Evolutionary conservation across 2,329 filamentous ascomycete species (phyloP), one percentile per base, ranked within the genome.

Genomic region (Monilinia polystroma): DNA sequence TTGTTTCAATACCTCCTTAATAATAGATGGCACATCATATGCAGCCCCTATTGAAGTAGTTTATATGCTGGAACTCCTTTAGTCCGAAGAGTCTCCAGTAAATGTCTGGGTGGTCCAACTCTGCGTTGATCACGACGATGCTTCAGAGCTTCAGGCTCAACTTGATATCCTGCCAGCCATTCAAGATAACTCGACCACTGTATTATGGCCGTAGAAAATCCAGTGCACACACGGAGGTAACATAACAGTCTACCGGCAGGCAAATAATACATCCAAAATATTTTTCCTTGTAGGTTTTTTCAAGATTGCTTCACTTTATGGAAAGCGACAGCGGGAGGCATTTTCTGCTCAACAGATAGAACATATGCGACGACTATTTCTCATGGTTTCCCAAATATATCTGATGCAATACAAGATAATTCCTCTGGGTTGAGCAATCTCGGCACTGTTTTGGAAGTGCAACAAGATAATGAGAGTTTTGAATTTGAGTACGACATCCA

Each of bases 261-360:
- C 43, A 45, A 18, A 45, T 18, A 7, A 18, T 45, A 45, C 43
- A 14, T 45, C 43, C 4, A 45, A 45, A 3, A 18, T 45, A 6
- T 45, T 5, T 45, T 45, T 45, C 4, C 43, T 6, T 45, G 43
- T 45, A 45, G 14, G 18, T 23, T 26, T 11, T 11, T 10, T n/a
- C 23, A 26, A 29, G 18, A 47, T 45, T 12, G 10, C 20, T 26
- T 38, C 4, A n/a, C 20, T 18, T 47, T 59, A 16, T 26, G 41
- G 41, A 16, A 47, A 43, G 56, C 38, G 4, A 59, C 41, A 12
- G 35, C 38, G 16, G 56, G 56, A 14, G 20, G 6, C 12, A 23
- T 59, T 43, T 23, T 59, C n/a, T 38, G 53, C 23, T 59, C 56
- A 38, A 26, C 16, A 14, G 56, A 59, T 59, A 26, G 18, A 59